Evolutionary conservation across 2,329 filamentous ascomycete genomes (phyloP).

Genomic region (Colletotrichum incanum): DNA sequence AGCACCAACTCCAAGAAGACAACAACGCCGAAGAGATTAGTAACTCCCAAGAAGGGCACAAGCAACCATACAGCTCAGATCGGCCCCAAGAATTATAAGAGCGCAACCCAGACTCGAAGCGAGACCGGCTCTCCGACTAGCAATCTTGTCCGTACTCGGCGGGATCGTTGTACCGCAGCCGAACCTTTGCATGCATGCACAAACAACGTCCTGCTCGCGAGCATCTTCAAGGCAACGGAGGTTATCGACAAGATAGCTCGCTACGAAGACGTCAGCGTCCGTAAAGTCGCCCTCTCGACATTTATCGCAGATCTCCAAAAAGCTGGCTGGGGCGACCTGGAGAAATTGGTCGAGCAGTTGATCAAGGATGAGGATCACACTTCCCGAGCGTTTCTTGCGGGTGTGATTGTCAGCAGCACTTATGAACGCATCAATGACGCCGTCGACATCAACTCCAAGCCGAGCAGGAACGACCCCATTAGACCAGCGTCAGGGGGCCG

Average conservation of each 20-base stretch:
- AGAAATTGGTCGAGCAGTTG: not conserved
- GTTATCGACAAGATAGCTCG: not conserved
- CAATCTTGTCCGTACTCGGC: not conserved
- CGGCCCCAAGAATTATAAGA: not conserved
- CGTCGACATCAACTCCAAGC: not conserved
- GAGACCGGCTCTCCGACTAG: not conserved
- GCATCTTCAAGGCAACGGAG: not conserved
- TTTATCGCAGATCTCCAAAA: not conserved
- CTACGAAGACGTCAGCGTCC: not conserved
- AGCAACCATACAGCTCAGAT: accelerated
- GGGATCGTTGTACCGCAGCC: not conserved
- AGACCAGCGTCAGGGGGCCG: not conserved
- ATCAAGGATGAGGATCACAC: not conserved
- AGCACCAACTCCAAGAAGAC: not conserved
- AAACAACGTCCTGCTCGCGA: not conserved
- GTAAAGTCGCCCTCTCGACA: not conserved
- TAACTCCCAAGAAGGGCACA: not conserved
- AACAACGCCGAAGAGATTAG: not conserved
- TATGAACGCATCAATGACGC: not conserved
- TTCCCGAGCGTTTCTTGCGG: constrained; percentile 1
- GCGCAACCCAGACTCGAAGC: too few relatives aligned
- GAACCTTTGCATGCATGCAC: not conserved
- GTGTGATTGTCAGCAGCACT: not conserved
- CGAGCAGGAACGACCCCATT: not conserved
- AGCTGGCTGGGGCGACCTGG: not conserved